A percentile compares a stretch with the other conserved stretches of the same genome.
Conservation (phyloP, 2,329 filamentous ascomycete species). For the Chaetomiaceae sp. region DNA sequence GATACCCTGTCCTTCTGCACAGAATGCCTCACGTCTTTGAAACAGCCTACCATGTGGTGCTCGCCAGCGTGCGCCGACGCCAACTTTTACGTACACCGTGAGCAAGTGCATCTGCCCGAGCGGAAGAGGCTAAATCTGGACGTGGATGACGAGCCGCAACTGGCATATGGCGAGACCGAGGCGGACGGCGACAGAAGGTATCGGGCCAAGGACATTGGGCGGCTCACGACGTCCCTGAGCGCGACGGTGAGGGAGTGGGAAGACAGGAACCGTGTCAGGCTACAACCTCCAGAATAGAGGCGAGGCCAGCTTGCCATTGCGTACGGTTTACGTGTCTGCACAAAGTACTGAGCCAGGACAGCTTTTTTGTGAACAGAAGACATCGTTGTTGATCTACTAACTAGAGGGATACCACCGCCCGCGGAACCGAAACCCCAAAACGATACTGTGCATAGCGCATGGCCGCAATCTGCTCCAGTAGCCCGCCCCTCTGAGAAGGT, state of each 20-base stretch:
- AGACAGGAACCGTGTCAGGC: conserved; percentile 8
- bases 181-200: too few species aligned
- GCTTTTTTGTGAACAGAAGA: not conserved
- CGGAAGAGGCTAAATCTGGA: conserved; percentile 19
- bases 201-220: conserved; percentile 19
- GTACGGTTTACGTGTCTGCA: too few species aligned
- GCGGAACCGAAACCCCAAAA: not conserved
- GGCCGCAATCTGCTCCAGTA: conserved; percentile 3
- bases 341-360: too few species aligned
- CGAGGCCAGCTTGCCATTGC: not conserved
- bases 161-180: too few species aligned
- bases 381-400: not conserved
- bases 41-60: conserved; percentile 28
- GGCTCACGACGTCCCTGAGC: conserved; percentile 15
- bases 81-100: conserved; percentile 30
- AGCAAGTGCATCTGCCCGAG: conserved; percentile 27
- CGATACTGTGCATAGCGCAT: not conserved
- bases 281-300: not conserved
- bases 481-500: not conserved
- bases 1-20: conserved; percentile 27
- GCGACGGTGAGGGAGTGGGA: conserved; percentile 22
- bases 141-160: conserved; percentile 17
- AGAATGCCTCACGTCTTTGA: conserved; percentile 28
- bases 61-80: conserved; percentile 27
- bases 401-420: not conserved